Base-by-base conservation (phyloP, 768 basidiomycete genomes). In the Wakefieldia striispora region DNA sequence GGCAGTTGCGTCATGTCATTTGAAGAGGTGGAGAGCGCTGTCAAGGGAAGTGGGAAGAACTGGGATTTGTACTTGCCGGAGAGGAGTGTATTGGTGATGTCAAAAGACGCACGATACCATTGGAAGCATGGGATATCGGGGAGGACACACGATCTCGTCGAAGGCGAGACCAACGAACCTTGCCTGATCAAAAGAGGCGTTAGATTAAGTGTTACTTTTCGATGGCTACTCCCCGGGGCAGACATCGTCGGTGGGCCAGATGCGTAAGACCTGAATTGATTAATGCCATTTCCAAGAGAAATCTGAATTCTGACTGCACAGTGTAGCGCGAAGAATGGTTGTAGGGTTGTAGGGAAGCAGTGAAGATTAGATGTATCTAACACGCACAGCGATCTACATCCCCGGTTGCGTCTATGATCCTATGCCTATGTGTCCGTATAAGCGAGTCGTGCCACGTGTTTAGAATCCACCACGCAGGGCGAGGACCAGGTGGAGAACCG, bases 401-500 rank as follows among this genome's bases (percentile, higher is more conserved):
- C 43, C 49, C 45, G 52, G 49, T 51, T 51, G 45, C 53, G 49
- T 61, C 65, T 64, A 65, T 61, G 49, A 53, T 61, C 43, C 40
- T 51, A 57, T 58, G 56, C 48, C 47, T 54, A 56, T 54, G 53
- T 45, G 42, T 55, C 49, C 58, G 38, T 55, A 51, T 44, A 44
- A 45, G 51, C 45, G 33, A 40, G 39, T 37, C 24, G 31, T 38
- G 21, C 35, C 43, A 45, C 39, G 19, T 40, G 47, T 26, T 58
- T 77, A 72, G 84, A 70, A 71, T 16, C 95, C 95, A 38, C 95
- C 95, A 70, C 95, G 91, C 37, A 98, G 82, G 7, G 95, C 93
- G 40, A 98, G 84, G 48, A 98, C 95, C 43, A 98, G 76, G 74
- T 98, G 95, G 58, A 98, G 83, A 23, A 91, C 88, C 21, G 89